Base-by-base conservation (phyloP, 2,329 filamentous ascomycete species). In the Aspergillus sp. region DNA sequence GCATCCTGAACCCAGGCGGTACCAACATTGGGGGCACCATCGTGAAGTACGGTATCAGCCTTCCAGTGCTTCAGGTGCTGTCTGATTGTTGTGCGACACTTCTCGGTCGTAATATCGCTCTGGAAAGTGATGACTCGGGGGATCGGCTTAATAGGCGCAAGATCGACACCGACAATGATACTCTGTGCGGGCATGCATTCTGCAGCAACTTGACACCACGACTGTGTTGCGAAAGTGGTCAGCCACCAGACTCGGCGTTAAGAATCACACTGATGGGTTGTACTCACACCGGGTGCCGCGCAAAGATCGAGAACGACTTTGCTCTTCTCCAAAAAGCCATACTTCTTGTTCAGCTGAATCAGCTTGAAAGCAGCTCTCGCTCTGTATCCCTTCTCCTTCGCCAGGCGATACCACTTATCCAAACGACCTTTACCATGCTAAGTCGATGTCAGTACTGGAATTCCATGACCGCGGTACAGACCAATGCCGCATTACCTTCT, bases 351-450 rank as follows among this genome's bases (percentile, higher is more conserved):
- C 71, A 99, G 82, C 77, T 99, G 94, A 68, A 99, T 94, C 70
- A 99, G 81, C 81, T 99, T 99, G 85, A 98, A 98, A 59, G 95
- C 93, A 69, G 95, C 93, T 84, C 95, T 87, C 63, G 95, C 94
- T 72, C 95, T 86, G 75, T 97, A 99, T 64, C 95, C 95, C 79
- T 97, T 98, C 77, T 99, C 95, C 79, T 99, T 99, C 63, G 95
- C 95, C 71, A 98, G 88, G 76, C 93, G 94, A 81, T 98, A 99
- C 91, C 93, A 98, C 80, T 98, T 97, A 80, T 99, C 95, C 72
- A 97, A 84, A 86, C 94, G 93, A 78, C 94, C 94, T 82, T 98
- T 98, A 81, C 92, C 94, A 81, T 96, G 90, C 85, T 86, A 67
- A 30, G 59, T 62, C 57, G 59, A 19, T 49, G 66, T 76, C 59